Base-by-base conservation (phyloP, 805 yeast species). In the Maudiozyma turicensis region DNA sequence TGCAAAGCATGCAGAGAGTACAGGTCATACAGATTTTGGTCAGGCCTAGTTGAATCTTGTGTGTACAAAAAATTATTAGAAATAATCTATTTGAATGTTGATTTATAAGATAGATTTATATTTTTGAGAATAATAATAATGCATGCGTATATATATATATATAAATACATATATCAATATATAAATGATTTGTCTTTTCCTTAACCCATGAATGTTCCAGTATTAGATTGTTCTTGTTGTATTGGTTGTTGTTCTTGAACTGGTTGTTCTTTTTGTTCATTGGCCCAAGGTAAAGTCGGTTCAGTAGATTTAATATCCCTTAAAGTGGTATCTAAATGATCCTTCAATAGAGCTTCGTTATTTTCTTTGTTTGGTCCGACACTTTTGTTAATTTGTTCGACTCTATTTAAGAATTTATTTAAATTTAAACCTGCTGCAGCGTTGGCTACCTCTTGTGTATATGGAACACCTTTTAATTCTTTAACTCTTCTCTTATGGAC, bases 341-440 rank as follows among this genome's bases (percentile, higher is more conserved):
- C 51, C 48, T 57, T 63, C 58, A 58, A 62, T 55, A 52, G 44
- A 11, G 62, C 67, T 56, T 78, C 81, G 64, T 74, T 72, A 31
- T 58, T 61, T 46, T 63, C 59, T 53, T 75, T 71, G 48, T 72
- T 76, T 15, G 74, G 72, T 49, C 79, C 80, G 45, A 74, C 69
- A 33, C 72, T 62, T 59, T 68, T 71, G 51, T 79, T 78, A 58
- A 81, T 79, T 52, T 75, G 70, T 52, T 83, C 82, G 20, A 84
- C 90, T 46, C 78, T 73, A 47, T 74, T 71, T 58, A 83, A 63
- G 64, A 80, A 90, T 64, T 78, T 82, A 46, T 74, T 74, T 59
- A 91, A 71, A 63, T 87, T 83, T 14, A 76, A 71, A 3, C 98
- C 98, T 0, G 84, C 77, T 1, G 95, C 97, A 33, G 96, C 96